Percentiles rank a stretch among this genome's conserved stretches.
phyloP scores from a whole-genome alignment of 164 flowering plant species.

The Vitis rotundifolia region DNA sequence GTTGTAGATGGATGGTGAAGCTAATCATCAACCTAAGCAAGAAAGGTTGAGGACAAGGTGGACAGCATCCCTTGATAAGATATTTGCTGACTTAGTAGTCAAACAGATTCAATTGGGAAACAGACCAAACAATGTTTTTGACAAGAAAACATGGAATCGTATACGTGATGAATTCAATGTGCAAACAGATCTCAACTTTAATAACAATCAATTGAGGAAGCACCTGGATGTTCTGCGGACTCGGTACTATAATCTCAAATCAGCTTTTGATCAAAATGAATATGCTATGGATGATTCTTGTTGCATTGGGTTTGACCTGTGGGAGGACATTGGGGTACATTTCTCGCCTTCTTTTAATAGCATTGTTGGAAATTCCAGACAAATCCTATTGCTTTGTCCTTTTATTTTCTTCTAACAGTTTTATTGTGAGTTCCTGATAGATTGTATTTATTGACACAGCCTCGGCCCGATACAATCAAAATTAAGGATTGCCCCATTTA shows the following conservation, averaged over 20 bases:
- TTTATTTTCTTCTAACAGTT: no score
- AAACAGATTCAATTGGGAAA: conserved; percentile 52
- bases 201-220: conserved; percentile 66
- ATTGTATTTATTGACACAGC: conserved; percentile 35
- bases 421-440: not conserved
- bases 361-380: no score
- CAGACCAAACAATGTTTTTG: conserved; percentile 57
- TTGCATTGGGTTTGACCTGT: conserved; percentile 46
- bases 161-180: conserved; percentile 56
- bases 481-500: conserved; percentile 67
- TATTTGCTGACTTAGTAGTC: conserved; percentile 67
- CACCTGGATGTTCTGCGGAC: conserved; percentile 64
- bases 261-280: conserved; percentile 48
- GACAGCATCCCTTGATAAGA: conserved; percentile 59
- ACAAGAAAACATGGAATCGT: conserved; percentile 63
- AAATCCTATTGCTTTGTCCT: not conserved
- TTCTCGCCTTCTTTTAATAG: not conserved
- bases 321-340: conserved; percentile 59
- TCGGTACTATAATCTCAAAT: conserved; percentile 49
- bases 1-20: conserved; percentile 43
- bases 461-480: conserved; percentile 47
- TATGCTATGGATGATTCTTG: conserved; percentile 42
- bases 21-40: conserved; percentile 41
- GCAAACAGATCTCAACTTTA: conserved; percentile 55
- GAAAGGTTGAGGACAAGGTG: conserved; percentile 69